These are phyloP conservation scores for Lecanicillium sp. DNA, from an alignment of 2,329 filamentous ascomycete species.

Conservation along the genomic window DNA sequence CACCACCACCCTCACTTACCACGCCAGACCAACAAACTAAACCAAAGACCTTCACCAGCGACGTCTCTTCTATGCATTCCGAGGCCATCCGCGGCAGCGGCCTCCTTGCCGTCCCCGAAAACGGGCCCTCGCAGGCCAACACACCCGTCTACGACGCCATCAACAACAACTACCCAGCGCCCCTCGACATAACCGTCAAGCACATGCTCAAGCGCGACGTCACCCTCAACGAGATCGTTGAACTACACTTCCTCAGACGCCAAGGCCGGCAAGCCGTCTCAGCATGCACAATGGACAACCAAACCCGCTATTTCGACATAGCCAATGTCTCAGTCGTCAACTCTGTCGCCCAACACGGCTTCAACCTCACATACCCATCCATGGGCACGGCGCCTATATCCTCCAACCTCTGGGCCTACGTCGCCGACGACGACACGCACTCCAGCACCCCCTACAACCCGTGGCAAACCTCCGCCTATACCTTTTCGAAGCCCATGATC, in stretches of 20 bases:
- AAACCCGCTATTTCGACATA: slow-evolving; percentile 17
- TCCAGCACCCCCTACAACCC: slow-evolving; percentile 10
- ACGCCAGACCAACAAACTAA: slow-evolving; percentile 12
- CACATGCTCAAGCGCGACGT: slow-evolving; percentile 19
- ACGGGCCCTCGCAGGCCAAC: slow-evolving; percentile 1
- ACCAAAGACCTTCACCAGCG: neutral
- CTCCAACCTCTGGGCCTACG: slow-evolving; percentile 15
- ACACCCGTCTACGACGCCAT: slow-evolving; percentile 18
- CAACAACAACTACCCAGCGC: slow-evolving; percentile 16
- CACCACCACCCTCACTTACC: neutral
- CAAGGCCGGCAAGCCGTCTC: slow-evolving; percentile 13
- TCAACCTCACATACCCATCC: slow-evolving; percentile 15
- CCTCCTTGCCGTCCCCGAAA: neutral
- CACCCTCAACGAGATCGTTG: slow-evolving; percentile 15
- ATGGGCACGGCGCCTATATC: slow-evolving; percentile 11
- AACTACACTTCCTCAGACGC: slow-evolving; percentile 3
- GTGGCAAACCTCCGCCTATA: slow-evolving; percentile 13
- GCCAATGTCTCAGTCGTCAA: slow-evolving; percentile 12
- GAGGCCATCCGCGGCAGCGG: slow-evolving; percentile 1
- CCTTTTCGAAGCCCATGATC: slow-evolving; percentile 16
- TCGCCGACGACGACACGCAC: slow-evolving; percentile 16
- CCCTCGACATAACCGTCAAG: slow-evolving; percentile 15
- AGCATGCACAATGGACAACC: slow-evolving; percentile 16
- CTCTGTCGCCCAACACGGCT: slow-evolving; percentile 16
- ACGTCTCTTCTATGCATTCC: neutral